These are phyloP conservation scores for Diaporthe citrichinensis DNA, from an alignment of 2,329 filamentous ascomycete species.

Conservation along the genomic window DNA sequence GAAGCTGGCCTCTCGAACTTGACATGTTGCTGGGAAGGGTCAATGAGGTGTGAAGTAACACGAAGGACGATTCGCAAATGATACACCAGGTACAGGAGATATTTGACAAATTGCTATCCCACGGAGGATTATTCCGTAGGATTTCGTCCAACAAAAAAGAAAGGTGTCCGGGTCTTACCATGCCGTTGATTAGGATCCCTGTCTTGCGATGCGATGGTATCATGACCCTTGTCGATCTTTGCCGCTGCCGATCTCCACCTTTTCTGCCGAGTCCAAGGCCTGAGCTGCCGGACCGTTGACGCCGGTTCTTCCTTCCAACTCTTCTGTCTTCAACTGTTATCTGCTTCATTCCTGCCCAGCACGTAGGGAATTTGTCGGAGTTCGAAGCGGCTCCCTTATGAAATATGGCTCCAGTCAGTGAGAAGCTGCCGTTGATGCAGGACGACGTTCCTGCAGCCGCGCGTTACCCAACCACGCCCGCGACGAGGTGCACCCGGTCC, in stretches of 20 bases:
- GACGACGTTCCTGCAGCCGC: slow-evolving; percentile 42
- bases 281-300: slow-evolving; percentile 11
- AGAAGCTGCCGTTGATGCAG: slow-evolving; percentile 52
- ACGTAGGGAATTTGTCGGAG: neutral
- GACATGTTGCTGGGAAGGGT: neutral
- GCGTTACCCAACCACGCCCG: neutral
- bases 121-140: neutral
- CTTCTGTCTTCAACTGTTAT: neutral
- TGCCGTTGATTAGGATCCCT: slow-evolving; percentile 1
- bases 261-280: slow-evolving; percentile 6
- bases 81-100: no score
- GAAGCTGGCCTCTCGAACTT: neutral
- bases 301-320: neutral
- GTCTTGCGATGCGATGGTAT: slow-evolving; percentile 23
- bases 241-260: slow-evolving; percentile 19
- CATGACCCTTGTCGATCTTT: slow-evolving; percentile 21
- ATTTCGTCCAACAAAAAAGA: neutral
- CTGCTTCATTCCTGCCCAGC: neutral
- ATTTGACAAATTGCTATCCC: no score
- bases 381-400: neutral
- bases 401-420: slow-evolving; percentile 46
- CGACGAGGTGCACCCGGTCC: slow-evolving; percentile 16
- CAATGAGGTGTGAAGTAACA: no score
- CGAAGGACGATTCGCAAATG: no score
- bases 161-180: neutral